Conservation (phyloP, 2,329 filamentous ascomycete genomes). For the Neurospora sp. region DNA sequence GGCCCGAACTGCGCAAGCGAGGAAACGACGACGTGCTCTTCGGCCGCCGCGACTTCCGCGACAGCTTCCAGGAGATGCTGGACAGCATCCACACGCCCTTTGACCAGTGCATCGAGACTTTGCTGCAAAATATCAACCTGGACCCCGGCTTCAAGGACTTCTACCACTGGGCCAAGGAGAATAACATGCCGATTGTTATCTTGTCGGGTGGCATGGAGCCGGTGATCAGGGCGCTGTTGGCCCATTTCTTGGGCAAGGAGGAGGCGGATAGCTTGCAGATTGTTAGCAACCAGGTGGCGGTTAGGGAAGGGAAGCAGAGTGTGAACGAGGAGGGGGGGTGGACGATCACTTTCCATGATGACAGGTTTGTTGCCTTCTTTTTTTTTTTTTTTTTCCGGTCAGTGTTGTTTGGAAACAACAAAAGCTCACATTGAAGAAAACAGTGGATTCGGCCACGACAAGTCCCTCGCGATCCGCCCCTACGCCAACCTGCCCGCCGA, state of each 20-base stretch:
- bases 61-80: slow-evolving; percentile 86
- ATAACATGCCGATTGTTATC: slow-evolving; percentile 87
- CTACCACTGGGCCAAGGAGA: slow-evolving; percentile 67
- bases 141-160: slow-evolving; percentile 86
- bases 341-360: slow-evolving; percentile 82
- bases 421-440: neutral
- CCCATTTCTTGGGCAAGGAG: slow-evolving; percentile 66
- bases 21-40: slow-evolving; percentile 70
- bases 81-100: slow-evolving; percentile 75
- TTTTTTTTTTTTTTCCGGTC: slow-evolving; percentile 5
- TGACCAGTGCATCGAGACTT: slow-evolving; percentile 66
- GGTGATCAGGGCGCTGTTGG: slow-evolving; percentile 74
- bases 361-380: slow-evolving; percentile 40
- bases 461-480: slow-evolving; percentile 80
- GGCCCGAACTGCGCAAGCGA: slow-evolving; percentile 56
- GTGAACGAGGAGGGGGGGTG: slow-evolving; percentile 77
- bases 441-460: slow-evolving; percentile 90
- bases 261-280: slow-evolving; percentile 74
- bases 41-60: slow-evolving; percentile 63
- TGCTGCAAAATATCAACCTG: slow-evolving; percentile 74
- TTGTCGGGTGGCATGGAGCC: slow-evolving; percentile 89
- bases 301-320: slow-evolving; percentile 55
- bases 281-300: slow-evolving; percentile 71
- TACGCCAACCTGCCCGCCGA: slow-evolving; percentile 63
- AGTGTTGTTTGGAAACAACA: neutral